A percentile compares a stretch with the other conserved stretches of the same genome.
Conservation (phyloP, 1,284 basidiomycete genomes). For the Melanopsichium pennsylvanicum region DNA sequence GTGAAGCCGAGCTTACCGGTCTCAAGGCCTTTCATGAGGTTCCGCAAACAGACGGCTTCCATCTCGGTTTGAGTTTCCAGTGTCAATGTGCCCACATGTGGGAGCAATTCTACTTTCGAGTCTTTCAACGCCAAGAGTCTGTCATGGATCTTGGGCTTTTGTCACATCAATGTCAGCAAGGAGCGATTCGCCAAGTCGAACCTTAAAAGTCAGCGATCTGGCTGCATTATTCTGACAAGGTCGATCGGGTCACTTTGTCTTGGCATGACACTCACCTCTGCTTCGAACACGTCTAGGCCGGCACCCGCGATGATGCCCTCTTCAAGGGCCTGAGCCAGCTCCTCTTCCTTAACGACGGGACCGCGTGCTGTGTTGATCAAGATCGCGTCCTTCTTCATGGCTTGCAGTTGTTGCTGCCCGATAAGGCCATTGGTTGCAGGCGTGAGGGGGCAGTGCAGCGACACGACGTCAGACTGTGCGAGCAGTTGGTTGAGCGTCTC, state of each 20-base stretch:
- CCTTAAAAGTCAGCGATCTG: no score
- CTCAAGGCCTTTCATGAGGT: conserved; percentile 58
- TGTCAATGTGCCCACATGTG: conserved; percentile 61
- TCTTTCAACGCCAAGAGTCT: conserved; percentile 38
- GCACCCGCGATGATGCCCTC: conserved; percentile 69
- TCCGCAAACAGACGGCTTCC: conserved; percentile 64
- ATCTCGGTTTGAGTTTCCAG: conserved; percentile 65
- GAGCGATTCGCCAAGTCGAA: no score
- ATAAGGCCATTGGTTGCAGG: conserved; percentile 67
- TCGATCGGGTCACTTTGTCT: background rate
- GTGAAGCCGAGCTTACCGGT: conserved; percentile 60
- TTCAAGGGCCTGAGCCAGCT: conserved; percentile 53
- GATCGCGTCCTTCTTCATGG: conserved; percentile 66
- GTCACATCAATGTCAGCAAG: no score
- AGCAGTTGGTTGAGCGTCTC: conserved; percentile 67
- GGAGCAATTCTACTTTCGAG: conserved; percentile 50
- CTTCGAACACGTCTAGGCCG: conserved; percentile 82
- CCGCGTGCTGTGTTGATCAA: conserved; percentile 70
- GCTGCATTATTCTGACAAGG: background rate
- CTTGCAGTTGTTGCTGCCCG: conserved; percentile 61
- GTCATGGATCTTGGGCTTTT: conserved; percentile 45
- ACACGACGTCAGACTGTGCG: conserved; percentile 67
- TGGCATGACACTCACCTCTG: conserved; percentile 20
- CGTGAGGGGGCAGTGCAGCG: conserved; percentile 69
- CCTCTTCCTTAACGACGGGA: conserved; percentile 67